Conservation (phyloP, 345 rosid species). For the Brassica nigra region DNA sequence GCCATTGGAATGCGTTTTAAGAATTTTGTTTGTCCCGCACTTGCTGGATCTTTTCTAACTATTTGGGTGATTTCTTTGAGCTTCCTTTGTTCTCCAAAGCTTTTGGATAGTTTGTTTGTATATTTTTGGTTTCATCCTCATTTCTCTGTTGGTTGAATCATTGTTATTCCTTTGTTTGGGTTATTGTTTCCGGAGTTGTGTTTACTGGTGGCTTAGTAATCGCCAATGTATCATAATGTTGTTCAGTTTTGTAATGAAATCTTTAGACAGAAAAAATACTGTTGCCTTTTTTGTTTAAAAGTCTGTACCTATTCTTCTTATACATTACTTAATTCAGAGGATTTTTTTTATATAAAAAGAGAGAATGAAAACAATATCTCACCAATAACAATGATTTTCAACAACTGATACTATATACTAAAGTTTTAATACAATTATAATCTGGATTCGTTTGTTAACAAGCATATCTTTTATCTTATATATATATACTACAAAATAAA, state of each 20-base stretch:
- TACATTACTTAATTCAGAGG: not conserved
- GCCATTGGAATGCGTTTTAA: not conserved
- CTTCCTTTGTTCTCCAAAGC: too few relatives aligned
- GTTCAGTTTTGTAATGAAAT: not conserved
- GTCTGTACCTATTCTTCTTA: not conserved
- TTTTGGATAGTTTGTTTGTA: not conserved
- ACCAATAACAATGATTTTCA: not conserved
- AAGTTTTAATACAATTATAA: not conserved
- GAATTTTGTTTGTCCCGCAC: not conserved
- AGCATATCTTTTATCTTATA: not conserved
- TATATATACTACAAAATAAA: not conserved
- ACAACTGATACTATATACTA: not conserved
- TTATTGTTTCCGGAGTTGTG: not conserved
- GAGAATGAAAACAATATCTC: not conserved
- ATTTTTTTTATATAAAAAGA: not conserved
- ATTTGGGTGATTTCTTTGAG: not conserved
- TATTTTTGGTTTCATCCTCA: too few relatives aligned
- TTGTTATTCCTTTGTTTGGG: not conserved
- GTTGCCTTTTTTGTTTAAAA: not conserved
- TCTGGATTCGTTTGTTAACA: not conserved
- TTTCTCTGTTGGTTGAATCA: too few relatives aligned
- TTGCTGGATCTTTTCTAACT: not conserved
- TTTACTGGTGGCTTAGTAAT: not conserved
- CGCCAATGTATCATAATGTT: not conserved
- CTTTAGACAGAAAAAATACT: not conserved